Conservation (phyloP, 2,329 filamentous ascomycete genomes). For the Diaporthe vaccinii region DNA sequence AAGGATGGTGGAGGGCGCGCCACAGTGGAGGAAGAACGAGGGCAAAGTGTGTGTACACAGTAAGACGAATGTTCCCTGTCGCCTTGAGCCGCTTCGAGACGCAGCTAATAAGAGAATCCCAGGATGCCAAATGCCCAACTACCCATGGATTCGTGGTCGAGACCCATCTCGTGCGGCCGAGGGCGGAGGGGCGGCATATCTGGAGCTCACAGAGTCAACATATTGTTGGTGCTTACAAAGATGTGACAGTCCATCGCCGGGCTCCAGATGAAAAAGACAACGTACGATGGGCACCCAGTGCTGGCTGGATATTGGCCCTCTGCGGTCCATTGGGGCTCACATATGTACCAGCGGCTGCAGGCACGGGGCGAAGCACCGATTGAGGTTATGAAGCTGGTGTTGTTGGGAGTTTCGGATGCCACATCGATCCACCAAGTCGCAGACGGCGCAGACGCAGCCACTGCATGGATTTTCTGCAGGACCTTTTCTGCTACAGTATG, state of each 20-base stretch:
- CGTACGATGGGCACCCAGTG: neutral
- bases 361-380: constrained; percentile 24
- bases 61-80: constrained; percentile 22
- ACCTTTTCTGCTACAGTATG: constrained; percentile 4
- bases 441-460: constrained; percentile 14
- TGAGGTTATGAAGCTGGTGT: constrained; percentile 17
- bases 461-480: constrained; percentile 18
- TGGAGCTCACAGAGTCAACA: neutral
- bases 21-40: constrained; percentile 12
- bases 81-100: constrained; percentile 7
- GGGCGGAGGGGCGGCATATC: neutral
- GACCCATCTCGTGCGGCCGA: constrained; percentile 13
- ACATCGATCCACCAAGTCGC: constrained; percentile 33
- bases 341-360: constrained; percentile 27
- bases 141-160: neutral
- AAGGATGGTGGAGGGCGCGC: constrained; percentile 17
- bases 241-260: constrained; percentile 4
- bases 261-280: neutral
- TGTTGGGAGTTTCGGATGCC: constrained; percentile 20
- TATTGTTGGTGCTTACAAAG: constrained; percentile 9
- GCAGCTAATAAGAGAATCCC: constrained; percentile 8
- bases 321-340: constrained; percentile 6
- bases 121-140: neutral
- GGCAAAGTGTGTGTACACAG: constrained; percentile 1
- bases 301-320: neutral